Evolutionary conservation across 495 filamentous ascomycete genomes (phyloP), one percentile per base, ranked within the genome.

Genomic region (Filosporella fistucella): DNA sequence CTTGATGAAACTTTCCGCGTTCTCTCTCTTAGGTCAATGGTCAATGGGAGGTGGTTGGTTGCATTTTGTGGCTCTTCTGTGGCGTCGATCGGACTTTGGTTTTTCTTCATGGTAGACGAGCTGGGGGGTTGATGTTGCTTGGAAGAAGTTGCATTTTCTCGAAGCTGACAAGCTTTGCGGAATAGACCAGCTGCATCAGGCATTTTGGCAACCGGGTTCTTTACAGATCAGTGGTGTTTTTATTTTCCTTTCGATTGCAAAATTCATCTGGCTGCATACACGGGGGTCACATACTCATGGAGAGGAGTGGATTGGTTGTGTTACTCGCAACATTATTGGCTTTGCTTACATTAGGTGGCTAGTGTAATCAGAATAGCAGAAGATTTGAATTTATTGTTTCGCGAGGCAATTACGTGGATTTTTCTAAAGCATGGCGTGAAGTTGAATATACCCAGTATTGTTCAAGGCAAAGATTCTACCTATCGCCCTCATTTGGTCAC

Each of bases 1-100:
- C 56, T 59, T 59, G 45, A 59, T 53, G 56, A 59, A 45, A 44
- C 43, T 53, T 46, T 54, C 38, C 25, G 32, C 45, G 20, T 58
- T 47, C 51, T 58, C 40, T 54, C 28, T 30, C 38, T 48, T 51
- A 50, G 8, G 40, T 39, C 17, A 42, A 32, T 28, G 10, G 37
- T 44, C 40, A 29, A 33, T 23, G 33, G 36, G 54, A 26, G 38
- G 48, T 35, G 37, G 43, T 43, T 17, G 44, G 56, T 32, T 52
- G 43, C 47, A 49, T 55, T 47, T 25, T 36, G 16, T 29, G 55
- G 45, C n/a, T 46, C 40, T 51, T 58, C 18, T 17, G 24, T 17
- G 54, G 54, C 54, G 54, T 57, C 55, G 42, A 47, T 37, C 14
- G 54, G 54, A 42, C 22, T n/a, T 44, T 22, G 23, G 13, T n/a